phyloP scores from a whole-genome alignment of 495 filamentous ascomycete species.

The Xylaria intraflava region DNA sequence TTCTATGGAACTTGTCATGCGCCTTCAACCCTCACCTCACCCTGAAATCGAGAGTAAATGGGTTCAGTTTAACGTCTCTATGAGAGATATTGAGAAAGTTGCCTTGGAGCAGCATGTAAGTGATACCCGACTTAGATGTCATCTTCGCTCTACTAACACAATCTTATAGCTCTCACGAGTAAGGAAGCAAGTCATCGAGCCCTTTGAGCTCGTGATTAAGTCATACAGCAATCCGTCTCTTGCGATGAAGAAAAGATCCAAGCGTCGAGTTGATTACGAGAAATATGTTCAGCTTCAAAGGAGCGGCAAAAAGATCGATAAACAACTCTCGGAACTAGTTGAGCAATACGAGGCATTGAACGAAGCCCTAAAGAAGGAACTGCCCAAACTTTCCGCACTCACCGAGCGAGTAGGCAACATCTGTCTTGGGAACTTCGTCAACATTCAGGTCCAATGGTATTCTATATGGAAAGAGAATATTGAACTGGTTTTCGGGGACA shows the following conservation, averaged over 20 bases:
- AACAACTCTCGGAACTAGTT: conserved; percentile 71
- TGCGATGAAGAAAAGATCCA: conserved; percentile 86
- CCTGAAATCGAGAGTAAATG: conserved; percentile 86
- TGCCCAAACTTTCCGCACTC: conserved; percentile 74
- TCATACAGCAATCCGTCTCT: conserved; percentile 74
- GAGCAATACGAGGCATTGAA: conserved; percentile 87
- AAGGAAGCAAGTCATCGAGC: conserved; percentile 75
- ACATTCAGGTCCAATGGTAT: conserved; percentile 75
- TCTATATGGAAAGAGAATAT: conserved; percentile 74
- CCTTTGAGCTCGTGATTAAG: conserved; percentile 73
- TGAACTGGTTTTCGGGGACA: conserved; percentile 60
- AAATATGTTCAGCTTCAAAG: conserved; percentile 56
- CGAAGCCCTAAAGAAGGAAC: conserved; percentile 83
- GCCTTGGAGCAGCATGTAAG: conserved; percentile 83
- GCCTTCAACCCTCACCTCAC: conserved; percentile 52
- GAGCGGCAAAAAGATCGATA: conserved; percentile 67
- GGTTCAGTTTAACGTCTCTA: conserved; percentile 73
- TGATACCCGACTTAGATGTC: conserved; percentile 5
- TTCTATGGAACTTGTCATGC: conserved; percentile 61
- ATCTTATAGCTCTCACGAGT: conserved; percentile 59
- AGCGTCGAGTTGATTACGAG: conserved; percentile 81
- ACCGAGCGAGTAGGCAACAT: conserved; percentile 75
- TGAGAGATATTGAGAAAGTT: conserved; percentile 71
- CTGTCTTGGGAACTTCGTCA: conserved; percentile 71
- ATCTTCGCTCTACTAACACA: conserved; percentile 2